These are phyloP conservation scores for Nephelium lappaceum DNA, from an alignment of 345 rosid genomes.

Conservation along the genomic window DNA sequence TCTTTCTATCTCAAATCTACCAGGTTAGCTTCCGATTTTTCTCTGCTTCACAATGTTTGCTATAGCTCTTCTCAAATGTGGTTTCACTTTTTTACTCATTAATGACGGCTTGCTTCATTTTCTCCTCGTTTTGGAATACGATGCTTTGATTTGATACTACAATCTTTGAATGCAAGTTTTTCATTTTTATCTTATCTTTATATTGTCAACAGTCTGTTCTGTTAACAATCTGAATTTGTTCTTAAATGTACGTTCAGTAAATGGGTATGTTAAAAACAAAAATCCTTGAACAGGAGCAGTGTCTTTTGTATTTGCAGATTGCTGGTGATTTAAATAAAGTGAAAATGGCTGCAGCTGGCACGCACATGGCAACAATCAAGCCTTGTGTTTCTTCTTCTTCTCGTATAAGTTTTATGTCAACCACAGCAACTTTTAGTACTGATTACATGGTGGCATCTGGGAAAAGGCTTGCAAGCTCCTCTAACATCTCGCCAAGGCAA, in stretches of 20 bases:
- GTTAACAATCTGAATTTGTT: not conserved
- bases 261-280: too few relatives aligned
- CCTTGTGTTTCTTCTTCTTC: conserved; percentile 33
- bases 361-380: conserved; percentile 39
- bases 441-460: conserved; percentile 35
- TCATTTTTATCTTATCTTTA: too few relatives aligned
- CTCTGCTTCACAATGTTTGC: not conserved
- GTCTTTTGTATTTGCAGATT: conserved; percentile 3
- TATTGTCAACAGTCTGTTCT: not conserved
- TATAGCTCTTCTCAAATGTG: not conserved
- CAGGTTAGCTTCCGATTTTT: conserved; percentile 15
- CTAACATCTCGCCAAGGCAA: conserved; percentile 38
- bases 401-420: conserved; percentile 19
- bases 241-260: too few relatives aligned
- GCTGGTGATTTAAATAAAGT: conserved; percentile 6
- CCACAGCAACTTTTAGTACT: conserved; percentile 19
- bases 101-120: not conserved
- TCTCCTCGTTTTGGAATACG: not conserved
- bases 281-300: not conserved
- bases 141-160: not conserved
- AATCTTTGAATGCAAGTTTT: not conserved
- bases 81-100: not conserved
- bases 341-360: conserved; percentile 43
- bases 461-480: conserved; percentile 40
- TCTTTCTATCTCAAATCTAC: conserved; percentile 1